phyloP scores from a whole-genome alignment of 805 yeast species.

The Brettanomyces sp. region DNA sequence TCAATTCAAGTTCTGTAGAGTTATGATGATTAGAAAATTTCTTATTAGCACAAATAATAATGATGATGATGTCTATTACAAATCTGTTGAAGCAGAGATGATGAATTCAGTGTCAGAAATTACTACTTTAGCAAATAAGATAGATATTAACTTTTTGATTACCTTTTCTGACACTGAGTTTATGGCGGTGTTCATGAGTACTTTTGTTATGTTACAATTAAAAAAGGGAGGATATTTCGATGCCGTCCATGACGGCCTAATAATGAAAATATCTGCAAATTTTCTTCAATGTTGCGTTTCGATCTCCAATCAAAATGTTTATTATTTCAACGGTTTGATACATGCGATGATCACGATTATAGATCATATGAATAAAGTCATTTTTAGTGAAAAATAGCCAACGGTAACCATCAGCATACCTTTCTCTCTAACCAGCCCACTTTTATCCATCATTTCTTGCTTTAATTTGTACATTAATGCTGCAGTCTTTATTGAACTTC shows the following conservation, averaged over 20 bases:
- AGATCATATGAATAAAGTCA: too few species aligned
- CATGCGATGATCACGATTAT: too few species aligned
- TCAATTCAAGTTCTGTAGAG: conserved; percentile 11
- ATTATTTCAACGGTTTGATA: not conserved
- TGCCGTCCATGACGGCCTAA: not conserved
- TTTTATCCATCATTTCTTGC: too few species aligned
- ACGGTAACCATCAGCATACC: too few species aligned
- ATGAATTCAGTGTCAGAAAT: not conserved
- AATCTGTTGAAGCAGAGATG: not conserved
- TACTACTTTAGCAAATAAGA: not conserved
- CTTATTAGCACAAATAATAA: conserved; percentile 6
- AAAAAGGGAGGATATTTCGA: not conserved
- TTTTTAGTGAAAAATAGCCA: too few species aligned
- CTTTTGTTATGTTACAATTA: not conserved
- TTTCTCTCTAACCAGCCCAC: too few species aligned
- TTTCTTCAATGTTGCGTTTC: not conserved
- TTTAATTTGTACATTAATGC: too few species aligned
- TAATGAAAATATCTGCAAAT: not conserved
- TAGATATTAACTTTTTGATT: not conserved
- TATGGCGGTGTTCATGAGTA: not conserved
- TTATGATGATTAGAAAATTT: conserved; percentile 17
- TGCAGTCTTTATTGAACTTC: too few species aligned
- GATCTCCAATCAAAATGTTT: not conserved
- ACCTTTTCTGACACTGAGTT: not conserved
- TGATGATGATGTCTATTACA: not conserved